phyloP scores from a whole-genome alignment of 345 rosid species.

The Draba incana region DNA sequence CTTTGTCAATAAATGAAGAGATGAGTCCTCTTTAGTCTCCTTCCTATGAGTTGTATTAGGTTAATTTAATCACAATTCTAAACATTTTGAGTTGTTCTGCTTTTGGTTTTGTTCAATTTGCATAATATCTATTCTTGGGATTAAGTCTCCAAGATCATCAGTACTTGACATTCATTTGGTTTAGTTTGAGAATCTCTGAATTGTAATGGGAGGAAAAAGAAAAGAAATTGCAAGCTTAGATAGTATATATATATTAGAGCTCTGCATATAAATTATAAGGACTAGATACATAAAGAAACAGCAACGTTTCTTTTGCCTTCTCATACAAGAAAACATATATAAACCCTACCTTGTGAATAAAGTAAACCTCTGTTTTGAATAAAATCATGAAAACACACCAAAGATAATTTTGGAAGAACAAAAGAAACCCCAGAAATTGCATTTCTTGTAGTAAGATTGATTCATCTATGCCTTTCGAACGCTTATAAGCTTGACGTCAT shows the following conservation, averaged over 20 bases:
- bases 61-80: neutral
- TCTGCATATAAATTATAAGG: slow-evolving; percentile 14
- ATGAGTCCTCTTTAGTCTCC: neutral
- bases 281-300: slow-evolving; percentile 25
- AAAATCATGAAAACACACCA: slow-evolving; percentile 24
- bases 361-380: slow-evolving; percentile 13
- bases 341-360: slow-evolving; percentile 31
- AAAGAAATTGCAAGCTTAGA: neutral
- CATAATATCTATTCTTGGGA: too few relatives aligned
- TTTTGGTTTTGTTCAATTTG: neutral
- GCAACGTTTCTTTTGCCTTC: slow-evolving; percentile 33
- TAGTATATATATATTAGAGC: too few relatives aligned
- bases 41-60: neutral
- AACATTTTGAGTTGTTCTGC: neutral
- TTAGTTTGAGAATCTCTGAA: too few relatives aligned
- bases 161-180: too few relatives aligned
- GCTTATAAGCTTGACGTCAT: slow-evolving; percentile 69
- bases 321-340: slow-evolving; percentile 33
- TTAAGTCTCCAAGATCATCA: too few relatives aligned
- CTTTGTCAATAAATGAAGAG: neutral
- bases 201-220: too few relatives aligned
- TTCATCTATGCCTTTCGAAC: slow-evolving; percentile 42
- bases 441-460: slow-evolving; percentile 16
- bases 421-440: slow-evolving; percentile 5
- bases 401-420: neutral